phyloP scores from a whole-genome alignment of 2,329 filamentous ascomycete species.

The Aureobasidium vineae region DNA sequence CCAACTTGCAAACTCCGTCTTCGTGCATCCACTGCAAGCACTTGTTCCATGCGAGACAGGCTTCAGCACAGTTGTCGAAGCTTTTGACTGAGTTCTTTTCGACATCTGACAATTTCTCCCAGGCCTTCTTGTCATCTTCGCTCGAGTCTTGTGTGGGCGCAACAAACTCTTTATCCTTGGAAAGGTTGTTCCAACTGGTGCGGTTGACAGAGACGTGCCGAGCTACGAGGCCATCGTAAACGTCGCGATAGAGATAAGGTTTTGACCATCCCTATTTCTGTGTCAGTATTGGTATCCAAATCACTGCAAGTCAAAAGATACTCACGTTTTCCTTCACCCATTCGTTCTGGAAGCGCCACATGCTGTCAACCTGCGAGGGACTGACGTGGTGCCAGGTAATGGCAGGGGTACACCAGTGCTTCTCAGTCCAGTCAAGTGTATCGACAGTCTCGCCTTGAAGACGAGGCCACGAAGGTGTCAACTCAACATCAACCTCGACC shows the following conservation, averaged over 20 bases:
- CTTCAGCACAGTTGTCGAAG: conserved; percentile 35
- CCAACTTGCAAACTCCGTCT: conserved; percentile 37
- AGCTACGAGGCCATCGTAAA: conserved; percentile 38
- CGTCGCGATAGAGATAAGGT: conserved; percentile 38
- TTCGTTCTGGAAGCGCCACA: conserved; percentile 36
- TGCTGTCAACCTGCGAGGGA: conserved; percentile 33
- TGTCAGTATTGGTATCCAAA: background rate
- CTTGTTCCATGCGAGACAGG: conserved; percentile 33
- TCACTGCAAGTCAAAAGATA: background rate
- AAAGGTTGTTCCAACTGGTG: conserved; percentile 39
- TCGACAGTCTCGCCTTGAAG: conserved; percentile 46
- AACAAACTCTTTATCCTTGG: conserved; percentile 35
- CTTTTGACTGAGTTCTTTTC: conserved; percentile 34
- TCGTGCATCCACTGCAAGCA: conserved; percentile 41
- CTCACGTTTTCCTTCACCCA: conserved; percentile 28
- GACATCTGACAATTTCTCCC: conserved; percentile 30
- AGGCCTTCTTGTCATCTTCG: conserved; percentile 29
- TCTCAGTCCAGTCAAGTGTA: conserved; percentile 42
- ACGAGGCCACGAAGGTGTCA: conserved; percentile 46
- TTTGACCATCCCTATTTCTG: conserved; percentile 34
- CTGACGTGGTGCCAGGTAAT: conserved; percentile 40
- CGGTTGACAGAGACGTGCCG: conserved; percentile 36
- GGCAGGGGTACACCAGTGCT: conserved; percentile 46
- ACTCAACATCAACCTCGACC: conserved; percentile 45
- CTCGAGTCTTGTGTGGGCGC: conserved; percentile 26